phyloP scores from a whole-genome alignment of 2,329 filamentous ascomycete species.

The Aspergillus tamarii region DNA sequence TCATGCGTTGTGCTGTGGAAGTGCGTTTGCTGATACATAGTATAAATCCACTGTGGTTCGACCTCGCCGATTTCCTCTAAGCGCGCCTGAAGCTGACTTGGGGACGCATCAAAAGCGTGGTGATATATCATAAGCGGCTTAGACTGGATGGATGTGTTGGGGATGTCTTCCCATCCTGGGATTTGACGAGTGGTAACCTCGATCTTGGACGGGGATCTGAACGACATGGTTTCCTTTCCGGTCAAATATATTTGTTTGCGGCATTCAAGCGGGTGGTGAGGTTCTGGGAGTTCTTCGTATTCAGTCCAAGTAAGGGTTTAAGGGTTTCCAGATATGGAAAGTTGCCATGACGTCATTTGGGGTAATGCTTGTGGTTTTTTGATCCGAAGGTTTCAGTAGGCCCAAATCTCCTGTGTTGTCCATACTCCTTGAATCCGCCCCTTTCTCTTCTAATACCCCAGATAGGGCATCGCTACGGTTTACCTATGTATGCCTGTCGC shows the following conservation, averaged over 20 bases:
- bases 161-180: slow-evolving; percentile 58
- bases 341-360: slow-evolving; percentile 8
- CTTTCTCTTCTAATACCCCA: not conserved
- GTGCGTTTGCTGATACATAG: slow-evolving; percentile 68
- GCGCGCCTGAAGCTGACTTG: slow-evolving; percentile 60
- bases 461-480: not conserved
- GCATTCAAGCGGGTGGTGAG: no score
- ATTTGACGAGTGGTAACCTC: slow-evolving; percentile 63
- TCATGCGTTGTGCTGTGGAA: slow-evolving; percentile 72
- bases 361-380: not conserved
- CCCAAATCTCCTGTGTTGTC: no score
- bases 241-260: not conserved
- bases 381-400: no score
- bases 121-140: slow-evolving; percentile 71
- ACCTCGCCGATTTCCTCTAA: slow-evolving; percentile 59
- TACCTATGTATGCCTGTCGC: not conserved
- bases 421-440: not conserved
- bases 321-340: not conserved
- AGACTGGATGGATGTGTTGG: slow-evolving; percentile 67
- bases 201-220: slow-evolving; percentile 54
- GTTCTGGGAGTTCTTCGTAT: no score
- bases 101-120: slow-evolving; percentile 55
- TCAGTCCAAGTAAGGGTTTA: not conserved
- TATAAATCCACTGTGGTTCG: slow-evolving; percentile 67
- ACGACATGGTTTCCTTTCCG: slow-evolving; percentile 32